Percentiles rank a stretch among this genome's conserved stretches.
These are phyloP conservation scores for Termitomyces sp. DNA, from an alignment of 768 basidiomycete genomes.

Conservation along the genomic window DNA sequence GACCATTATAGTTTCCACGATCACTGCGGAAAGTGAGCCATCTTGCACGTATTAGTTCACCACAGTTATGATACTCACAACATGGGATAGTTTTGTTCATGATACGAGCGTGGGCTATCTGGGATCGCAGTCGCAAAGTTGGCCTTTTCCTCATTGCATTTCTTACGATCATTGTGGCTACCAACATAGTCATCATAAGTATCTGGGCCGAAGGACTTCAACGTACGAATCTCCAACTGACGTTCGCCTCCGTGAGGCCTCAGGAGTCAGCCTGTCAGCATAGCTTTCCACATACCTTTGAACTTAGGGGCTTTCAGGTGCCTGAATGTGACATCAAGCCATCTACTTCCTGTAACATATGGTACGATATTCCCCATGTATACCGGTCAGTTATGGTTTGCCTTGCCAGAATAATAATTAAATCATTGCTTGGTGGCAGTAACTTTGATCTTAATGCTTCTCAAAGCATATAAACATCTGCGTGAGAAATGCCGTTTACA, in stretches of 20 bases:
- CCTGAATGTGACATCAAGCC: neutral
- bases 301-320: neutral
- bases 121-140: neutral
- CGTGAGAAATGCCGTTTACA: neutral
- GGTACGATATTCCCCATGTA: neutral
- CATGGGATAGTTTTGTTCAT: neutral
- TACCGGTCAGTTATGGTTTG: neutral
- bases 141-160: neutral
- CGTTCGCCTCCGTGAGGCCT: neutral
- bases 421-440: too few relatives aligned
- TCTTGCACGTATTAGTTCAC: neutral
- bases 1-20: neutral
- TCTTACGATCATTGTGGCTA: neutral
- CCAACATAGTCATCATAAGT: neutral
- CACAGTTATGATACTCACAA: neutral
- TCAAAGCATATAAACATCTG: neutral
- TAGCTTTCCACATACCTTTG: neutral
- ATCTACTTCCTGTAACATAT: neutral
- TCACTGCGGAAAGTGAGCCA: neutral
- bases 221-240: neutral
- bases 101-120: neutral
- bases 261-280: neutral
- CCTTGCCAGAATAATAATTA: neutral
- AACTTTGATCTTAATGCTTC: neutral
- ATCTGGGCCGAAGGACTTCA: neutral